These are phyloP conservation scores for Cytospora chrysosperma DNA, from an alignment of 2,329 filamentous ascomycete genomes.

Conservation along the genomic window DNA sequence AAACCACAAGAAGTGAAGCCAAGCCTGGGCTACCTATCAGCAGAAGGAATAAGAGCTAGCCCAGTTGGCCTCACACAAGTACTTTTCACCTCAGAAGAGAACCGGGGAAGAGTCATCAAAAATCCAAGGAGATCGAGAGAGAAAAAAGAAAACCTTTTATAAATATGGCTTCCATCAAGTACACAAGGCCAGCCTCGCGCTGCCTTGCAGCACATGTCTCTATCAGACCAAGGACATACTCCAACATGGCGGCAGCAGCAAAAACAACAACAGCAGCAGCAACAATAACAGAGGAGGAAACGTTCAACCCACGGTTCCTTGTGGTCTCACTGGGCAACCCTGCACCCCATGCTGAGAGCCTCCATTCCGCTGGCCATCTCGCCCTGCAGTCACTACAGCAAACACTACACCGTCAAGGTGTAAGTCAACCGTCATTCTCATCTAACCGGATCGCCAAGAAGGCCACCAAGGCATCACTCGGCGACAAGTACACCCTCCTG, in stretches of 20 bases:
- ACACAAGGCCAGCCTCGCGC: constrained; percentile 6
- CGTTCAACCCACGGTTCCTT: constrained; percentile 58
- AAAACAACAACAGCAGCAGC: neutral
- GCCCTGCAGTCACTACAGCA: constrained; percentile 63
- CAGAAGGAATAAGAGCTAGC: neutral
- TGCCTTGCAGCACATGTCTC: neutral
- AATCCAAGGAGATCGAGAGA: too few species aligned
- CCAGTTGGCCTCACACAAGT: neutral
- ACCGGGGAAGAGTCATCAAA: neutral
- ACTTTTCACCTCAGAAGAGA: neutral
- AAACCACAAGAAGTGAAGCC: neutral
- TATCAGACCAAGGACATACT: neutral
- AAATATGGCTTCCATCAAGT: neutral
- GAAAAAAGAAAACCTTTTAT: too few species aligned
- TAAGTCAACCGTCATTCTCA: constrained; percentile 49
- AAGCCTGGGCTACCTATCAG: neutral
- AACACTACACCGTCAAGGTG: constrained; percentile 38
- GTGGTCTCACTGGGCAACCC: constrained; percentile 89
- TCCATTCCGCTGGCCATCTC: constrained; percentile 85
- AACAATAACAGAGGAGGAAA: neutral
- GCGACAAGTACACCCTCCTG: constrained; percentile 62
- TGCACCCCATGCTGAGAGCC: constrained; percentile 68
- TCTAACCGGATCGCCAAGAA: constrained; percentile 48
- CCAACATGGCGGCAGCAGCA: neutral
- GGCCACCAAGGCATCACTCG: constrained; percentile 48